phyloP scores from a whole-genome alignment of 768 basidiomycete species.

The Boletus pseudopeckii region DNA sequence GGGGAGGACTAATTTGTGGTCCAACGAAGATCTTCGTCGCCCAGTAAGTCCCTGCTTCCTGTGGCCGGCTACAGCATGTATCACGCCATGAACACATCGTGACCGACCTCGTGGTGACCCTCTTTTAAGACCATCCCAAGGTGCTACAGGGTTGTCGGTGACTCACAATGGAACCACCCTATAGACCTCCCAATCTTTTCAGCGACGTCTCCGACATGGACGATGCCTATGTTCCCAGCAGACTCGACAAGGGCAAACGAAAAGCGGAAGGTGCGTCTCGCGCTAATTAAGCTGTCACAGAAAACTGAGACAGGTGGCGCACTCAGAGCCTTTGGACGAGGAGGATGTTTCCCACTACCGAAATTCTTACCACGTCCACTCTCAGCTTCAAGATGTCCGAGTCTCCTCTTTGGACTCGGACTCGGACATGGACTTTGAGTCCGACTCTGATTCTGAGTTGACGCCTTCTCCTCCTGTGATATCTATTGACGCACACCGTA shows the following conservation, averaged over 20 bases:
- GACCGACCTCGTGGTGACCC: conserved; percentile 8
- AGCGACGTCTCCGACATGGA: background rate
- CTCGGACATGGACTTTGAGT: conserved; percentile 4
- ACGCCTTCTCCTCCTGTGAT: conserved; percentile 4
- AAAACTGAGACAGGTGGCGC: background rate
- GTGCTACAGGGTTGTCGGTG: background rate
- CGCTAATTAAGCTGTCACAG: background rate
- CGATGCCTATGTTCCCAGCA: background rate
- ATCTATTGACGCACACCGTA: background rate
- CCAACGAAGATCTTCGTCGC: conserved; percentile 9
- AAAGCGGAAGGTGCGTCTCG: conserved; percentile 15
- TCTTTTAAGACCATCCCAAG: conserved; percentile 5
- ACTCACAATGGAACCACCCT: conserved; percentile 9
- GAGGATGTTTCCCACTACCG: background rate
- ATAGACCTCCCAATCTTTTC: conserved; percentile 16
- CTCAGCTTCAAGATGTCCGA: background rate
- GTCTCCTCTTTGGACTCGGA: conserved; percentile 4
- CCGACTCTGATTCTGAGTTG: background rate
- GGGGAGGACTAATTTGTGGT: conserved; percentile 3
- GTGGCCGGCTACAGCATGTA: conserved; percentile 5
- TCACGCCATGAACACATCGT: background rate
- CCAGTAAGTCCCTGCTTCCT: conserved; percentile 7
- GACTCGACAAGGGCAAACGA: conserved; percentile 19
- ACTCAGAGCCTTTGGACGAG: conserved; percentile 10
- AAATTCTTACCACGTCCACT: background rate